Conservation (phyloP, 202 grass and related monocot species). For the Zizania palustris region DNA sequence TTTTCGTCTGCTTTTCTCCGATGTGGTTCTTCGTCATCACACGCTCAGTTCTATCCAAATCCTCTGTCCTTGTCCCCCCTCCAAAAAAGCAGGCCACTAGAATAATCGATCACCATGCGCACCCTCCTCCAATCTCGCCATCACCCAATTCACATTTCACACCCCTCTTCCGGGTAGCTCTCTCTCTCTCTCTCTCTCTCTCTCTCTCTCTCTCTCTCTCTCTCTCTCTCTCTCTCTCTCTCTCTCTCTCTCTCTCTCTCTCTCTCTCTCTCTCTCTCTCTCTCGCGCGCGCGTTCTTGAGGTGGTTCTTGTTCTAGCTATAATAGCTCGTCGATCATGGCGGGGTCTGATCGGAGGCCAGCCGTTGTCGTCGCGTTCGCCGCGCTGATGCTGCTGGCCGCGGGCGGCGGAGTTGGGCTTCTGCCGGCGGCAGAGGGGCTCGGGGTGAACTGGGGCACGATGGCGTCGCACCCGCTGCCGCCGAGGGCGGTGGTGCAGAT, state of each 20-base stretch:
- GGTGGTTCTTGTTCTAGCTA: not conserved
- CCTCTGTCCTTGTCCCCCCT: constrained; percentile 41
- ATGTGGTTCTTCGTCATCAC: constrained; percentile 55
- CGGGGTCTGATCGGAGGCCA: not conserved
- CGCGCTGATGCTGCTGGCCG: not conserved
- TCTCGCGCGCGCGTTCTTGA: not conserved
- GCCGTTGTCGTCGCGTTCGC: too few relatives aligned
- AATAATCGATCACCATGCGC: constrained; percentile 35
- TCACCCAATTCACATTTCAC: not conserved
- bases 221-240: not conserved
- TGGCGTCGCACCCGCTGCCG: constrained; percentile 78
- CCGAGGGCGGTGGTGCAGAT: constrained; percentile 68
- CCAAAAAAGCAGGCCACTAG: constrained; percentile 45
- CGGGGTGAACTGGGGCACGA: constrained; percentile 94
- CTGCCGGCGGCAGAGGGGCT: constrained; percentile 45
- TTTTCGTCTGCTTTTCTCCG: constrained; percentile 13
- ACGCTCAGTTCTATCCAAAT: constrained; percentile 46
- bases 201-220: not conserved
- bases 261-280: not conserved
- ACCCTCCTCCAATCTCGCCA: not conserved
- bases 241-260: not conserved
- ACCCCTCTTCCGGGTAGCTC: too few relatives aligned
- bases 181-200: not conserved
- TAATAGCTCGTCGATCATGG: constrained; percentile 27
- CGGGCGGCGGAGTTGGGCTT: not conserved